Evolutionary conservation across 176 grass and related monocot species (phyloP).

Genomic region (Elymus sibiricus): DNA sequence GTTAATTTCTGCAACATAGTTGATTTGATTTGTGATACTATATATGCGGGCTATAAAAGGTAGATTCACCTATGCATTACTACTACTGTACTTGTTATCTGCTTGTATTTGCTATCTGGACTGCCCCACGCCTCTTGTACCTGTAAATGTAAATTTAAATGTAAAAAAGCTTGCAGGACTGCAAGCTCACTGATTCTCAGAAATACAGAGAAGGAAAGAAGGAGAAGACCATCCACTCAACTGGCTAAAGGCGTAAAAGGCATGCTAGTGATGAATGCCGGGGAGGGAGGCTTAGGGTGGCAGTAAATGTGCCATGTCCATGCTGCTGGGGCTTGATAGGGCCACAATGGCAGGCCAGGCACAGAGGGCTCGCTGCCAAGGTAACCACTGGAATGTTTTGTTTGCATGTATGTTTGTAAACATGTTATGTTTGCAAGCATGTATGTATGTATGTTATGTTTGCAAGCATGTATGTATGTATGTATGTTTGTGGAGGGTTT

Average conservation of each 20-base stretch:
- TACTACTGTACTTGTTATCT: neutral
- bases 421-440: too few relatives aligned
- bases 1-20: slow-evolving; percentile 3
- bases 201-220: neutral
- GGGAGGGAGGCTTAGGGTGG: neutral
- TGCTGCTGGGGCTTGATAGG: neutral
- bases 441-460: too few relatives aligned
- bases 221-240: neutral
- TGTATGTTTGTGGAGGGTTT: too few relatives aligned
- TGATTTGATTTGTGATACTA: neutral
- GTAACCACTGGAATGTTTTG: too few relatives aligned
- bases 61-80: neutral
- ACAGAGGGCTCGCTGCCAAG: too few relatives aligned
- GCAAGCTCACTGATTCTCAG: neutral
- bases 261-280: neutral
- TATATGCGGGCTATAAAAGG: neutral
- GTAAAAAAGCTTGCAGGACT: neutral
- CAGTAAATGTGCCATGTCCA: neutral
- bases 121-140: neutral
- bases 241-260: neutral
- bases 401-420: too few relatives aligned
- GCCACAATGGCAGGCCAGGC: too few relatives aligned
- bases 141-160: slow-evolving; percentile 8
- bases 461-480: too few relatives aligned
- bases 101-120: neutral